Conservation (phyloP, 495 filamentous ascomycete genomes). For the Talaromyces nanjingensis region DNA sequence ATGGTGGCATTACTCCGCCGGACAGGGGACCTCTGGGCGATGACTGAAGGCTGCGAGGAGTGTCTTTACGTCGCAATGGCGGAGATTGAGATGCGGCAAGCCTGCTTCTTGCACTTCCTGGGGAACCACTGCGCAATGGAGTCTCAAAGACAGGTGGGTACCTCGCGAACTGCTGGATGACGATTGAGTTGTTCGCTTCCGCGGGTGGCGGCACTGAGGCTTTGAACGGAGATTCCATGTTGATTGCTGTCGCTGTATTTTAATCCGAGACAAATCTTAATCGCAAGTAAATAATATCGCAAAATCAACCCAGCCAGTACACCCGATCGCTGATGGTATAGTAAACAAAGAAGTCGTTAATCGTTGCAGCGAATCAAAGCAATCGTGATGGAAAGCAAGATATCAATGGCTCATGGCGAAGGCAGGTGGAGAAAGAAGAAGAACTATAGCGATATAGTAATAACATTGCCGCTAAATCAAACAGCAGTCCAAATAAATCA, state of each 20-base stretch:
- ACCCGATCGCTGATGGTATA: neutral
- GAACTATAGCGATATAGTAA: neutral
- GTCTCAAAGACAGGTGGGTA: slow-evolving; percentile 35
- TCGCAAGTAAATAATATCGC: neutral
- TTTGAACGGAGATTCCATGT: slow-evolving; percentile 8
- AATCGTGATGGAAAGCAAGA: neutral
- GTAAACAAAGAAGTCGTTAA: neutral
- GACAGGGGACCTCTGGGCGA: slow-evolving; percentile 33
- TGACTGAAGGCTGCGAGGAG: slow-evolving; percentile 37
- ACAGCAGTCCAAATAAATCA: neutral
- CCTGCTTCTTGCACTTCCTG: slow-evolving; percentile 35
- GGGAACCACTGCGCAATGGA: slow-evolving; percentile 36
- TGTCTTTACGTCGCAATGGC: slow-evolving; percentile 34
- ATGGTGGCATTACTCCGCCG: slow-evolving; percentile 20
- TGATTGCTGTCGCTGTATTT: neutral
- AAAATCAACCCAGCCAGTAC: neutral
- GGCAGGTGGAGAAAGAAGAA: neutral
- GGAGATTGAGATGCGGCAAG: slow-evolving; percentile 33
- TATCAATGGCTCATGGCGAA: neutral
- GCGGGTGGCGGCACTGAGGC: slow-evolving; percentile 12
- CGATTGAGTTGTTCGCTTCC: slow-evolving; percentile 15
- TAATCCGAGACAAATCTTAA: neutral
- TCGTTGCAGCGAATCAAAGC: neutral
- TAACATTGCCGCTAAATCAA: neutral
- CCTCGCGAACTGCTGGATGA: slow-evolving; percentile 39